These are phyloP conservation scores for Lathyrus tuberosus DNA, from an alignment of 306 rosid species.

Conservation along the genomic window DNA sequence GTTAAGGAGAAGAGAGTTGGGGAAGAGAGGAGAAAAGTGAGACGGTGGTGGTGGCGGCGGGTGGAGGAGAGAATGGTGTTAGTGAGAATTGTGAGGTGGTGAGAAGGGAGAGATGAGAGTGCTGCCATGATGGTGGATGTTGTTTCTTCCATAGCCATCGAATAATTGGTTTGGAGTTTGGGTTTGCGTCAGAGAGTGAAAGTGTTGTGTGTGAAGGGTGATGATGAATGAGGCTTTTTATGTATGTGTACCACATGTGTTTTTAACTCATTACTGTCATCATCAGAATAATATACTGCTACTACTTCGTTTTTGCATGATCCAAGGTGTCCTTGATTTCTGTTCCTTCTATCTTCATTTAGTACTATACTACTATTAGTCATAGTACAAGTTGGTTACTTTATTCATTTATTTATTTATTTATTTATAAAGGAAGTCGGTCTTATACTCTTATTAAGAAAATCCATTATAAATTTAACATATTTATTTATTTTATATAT, in stretches of 20 bases:
- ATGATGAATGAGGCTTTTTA: conserved; percentile 41
- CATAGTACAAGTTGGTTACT: too few species aligned
- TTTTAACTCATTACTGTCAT: conserved; percentile 25
- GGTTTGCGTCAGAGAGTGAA: neutral
- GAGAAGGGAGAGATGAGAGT: conserved; percentile 69
- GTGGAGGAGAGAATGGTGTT: conserved; percentile 57
- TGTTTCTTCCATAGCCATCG: conserved; percentile 59
- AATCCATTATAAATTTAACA: too few species aligned
- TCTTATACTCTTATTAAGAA: too few species aligned
- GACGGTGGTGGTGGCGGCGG: conserved; percentile 63
- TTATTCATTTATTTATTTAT: too few species aligned
- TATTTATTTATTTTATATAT: too few species aligned
- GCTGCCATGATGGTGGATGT: conserved; percentile 62
- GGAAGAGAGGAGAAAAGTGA: conserved; percentile 68
- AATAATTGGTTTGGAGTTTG: conserved; percentile 39
- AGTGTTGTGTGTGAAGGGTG: neutral
- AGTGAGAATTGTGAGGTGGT: conserved; percentile 65
- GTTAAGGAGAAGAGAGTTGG: conserved; percentile 69
- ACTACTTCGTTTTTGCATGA: conserved; percentile 3
- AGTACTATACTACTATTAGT: too few species aligned
- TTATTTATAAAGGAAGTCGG: too few species aligned
- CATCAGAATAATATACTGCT: conserved; percentile 7
- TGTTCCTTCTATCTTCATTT: neutral
- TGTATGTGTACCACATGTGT: conserved; percentile 7
- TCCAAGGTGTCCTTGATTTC: conserved; percentile 40